Evolutionary conservation across 768 basidiomycete genomes (phyloP).

Genomic region (Chalciporus chontae): DNA sequence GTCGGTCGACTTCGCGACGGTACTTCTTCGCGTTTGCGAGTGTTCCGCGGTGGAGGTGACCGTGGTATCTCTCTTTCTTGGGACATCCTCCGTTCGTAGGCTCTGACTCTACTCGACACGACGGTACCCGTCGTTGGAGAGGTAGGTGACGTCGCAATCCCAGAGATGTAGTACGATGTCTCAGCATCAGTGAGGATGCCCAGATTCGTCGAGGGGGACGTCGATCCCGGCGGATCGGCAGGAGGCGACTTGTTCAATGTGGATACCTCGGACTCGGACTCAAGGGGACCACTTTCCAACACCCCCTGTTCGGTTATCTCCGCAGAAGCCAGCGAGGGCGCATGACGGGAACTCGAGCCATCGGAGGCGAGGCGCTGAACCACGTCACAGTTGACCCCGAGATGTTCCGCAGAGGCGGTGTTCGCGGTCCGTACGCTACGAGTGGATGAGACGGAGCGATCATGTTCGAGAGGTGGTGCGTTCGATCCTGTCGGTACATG

Average conservation of each 20-base stretch:
- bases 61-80: conserved; percentile 44
- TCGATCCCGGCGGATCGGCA: conserved; percentile 19
- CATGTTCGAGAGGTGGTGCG: conserved; percentile 22
- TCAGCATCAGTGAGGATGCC: background rate
- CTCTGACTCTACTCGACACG: conserved; percentile 53
- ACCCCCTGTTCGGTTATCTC: conserved; percentile 20
- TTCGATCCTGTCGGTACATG: conserved; percentile 13
- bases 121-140: conserved; percentile 12
- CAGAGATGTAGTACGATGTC: background rate
- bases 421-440: conserved; percentile 62
- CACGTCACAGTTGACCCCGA: conserved; percentile 68
- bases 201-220: conserved; percentile 5
- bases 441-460: conserved; percentile 41
- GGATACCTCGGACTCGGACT: conserved; percentile 14
- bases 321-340: conserved; percentile 23
- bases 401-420: conserved; percentile 62
- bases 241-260: conserved; percentile 2
- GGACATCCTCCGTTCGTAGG: conserved; percentile 59
- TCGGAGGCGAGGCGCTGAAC: conserved; percentile 46
- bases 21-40: conserved; percentile 41
- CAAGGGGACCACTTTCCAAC: conserved; percentile 5
- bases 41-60: conserved; percentile 35
- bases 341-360: conserved; percentile 23
- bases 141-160: background rate
- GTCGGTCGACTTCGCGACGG: conserved; percentile 36